Evolutionary conservation across 2,329 filamentous ascomycete species (phyloP), one percentile per base, ranked within the genome.

Genomic region (Sporothrix humicola): DNA sequence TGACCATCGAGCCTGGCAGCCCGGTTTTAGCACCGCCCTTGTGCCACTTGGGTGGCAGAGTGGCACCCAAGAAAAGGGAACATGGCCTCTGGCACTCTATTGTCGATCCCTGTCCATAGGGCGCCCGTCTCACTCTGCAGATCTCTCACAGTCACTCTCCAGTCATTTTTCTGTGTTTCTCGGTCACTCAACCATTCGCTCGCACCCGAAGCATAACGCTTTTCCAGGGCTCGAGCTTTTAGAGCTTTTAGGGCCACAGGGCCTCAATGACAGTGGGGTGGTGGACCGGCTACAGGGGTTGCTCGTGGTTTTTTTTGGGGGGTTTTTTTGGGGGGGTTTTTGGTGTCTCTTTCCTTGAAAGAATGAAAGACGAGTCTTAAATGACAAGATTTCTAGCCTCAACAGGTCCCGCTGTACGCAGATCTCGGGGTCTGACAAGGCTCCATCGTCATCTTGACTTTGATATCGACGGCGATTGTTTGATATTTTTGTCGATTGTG

Each of bases 51-150:
- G 31, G 31, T 37, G 31, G 31, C 31, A 37, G 31, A 37, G 31
- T 37, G 31, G 31, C 7, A 37, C 31, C 31, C 31, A 37, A 37
- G 31, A 37, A 37, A 6, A 37, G 31, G 31, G 31, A 37, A 37
- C 31, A 37, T 37, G 31, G 23, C 23, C 23, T 26, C 1, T 26
- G 23, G 31, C 31, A 37, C 31, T 37, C 56, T 58, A 58, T 58
- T 31, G 56, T 31, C 13, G 6, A 44, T 31, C 59, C 59, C 59
- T 63, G 59, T 37, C 31, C 31, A 44, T 63, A 63, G 37, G 59
- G 59, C 59, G 58, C 31, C 58, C 31, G 31, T 63, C 59, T 63
- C 59, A 44, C 56, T 54, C 56, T 31, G 59, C 59, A 63, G 59
- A 63, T 63, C 31, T 12, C 46, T 50, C 12, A 17, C 48, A 1